Evolutionary conservation across 768 basidiomycete genomes (phyloP), one percentile per base, ranked within the genome.

Genomic region (Lanmaoa pseudosensibilis): DNA sequence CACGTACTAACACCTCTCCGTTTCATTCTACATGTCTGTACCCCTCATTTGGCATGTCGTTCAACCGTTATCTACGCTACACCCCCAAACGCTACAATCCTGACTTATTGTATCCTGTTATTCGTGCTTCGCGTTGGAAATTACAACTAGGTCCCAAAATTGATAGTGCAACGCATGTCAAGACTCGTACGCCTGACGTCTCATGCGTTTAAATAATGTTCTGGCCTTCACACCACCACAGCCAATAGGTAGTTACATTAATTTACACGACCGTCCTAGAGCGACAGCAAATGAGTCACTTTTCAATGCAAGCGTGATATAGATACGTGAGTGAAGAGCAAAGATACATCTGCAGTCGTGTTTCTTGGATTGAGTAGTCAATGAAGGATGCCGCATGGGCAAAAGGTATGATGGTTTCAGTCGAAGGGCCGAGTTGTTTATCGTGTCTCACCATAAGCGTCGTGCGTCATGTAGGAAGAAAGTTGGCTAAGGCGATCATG

Each of bases 391-490:
- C 38, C 18, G 60, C 64, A 59, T 46, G 56, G 56, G 54, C 46
- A 32, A 54, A 46, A 56, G 4, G 34, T 50, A n/a, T 46, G 46
- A 62, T 41, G 21, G 36, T 54, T 51, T 57, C 56, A 41, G 55
- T 54, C 33, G 11, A 38, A 44, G 2, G 23, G 40, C 25, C 21
- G 21, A 2, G 27, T 43, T 13, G 12, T 44, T 30, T 43, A 34
- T 57, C 50, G 30, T 54, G 25, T 57, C 51, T 48, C 40, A 36
- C 50, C 48, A 34, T 51, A 18, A 19, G 15, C 52, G 27, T 21
- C 21, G 55, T 34, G 23, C 30, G 55, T 80, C 70, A 82, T 67
- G 85, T 87, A 13, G 85, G 84, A 30, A 87, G 75, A 69, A 87
- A 87, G 45, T 75, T 73, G 50, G 83, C 85, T 85, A 60, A n/a